Evolutionary conservation across 495 filamentous ascomycete species (phyloP).

Genomic region (Geopyxis carbonaria): DNA sequence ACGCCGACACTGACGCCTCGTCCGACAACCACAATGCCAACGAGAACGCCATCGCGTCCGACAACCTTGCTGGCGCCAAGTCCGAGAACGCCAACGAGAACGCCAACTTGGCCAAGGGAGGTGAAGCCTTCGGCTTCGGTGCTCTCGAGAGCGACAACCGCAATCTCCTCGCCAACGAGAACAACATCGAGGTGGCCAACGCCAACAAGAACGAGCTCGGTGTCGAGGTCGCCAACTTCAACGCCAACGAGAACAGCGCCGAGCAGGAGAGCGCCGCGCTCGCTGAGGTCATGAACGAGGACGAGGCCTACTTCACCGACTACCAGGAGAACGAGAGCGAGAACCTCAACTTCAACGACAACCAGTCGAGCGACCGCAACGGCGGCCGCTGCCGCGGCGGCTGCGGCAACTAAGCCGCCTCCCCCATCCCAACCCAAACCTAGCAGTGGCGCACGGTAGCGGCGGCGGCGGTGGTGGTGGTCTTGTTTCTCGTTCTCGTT

Average conservation of each 20-base stretch:
- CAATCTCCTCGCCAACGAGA: constrained; percentile 25
- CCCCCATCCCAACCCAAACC: too few relatives aligned
- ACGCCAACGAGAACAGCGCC: constrained; percentile 25
- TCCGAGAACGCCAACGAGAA: constrained; percentile 27
- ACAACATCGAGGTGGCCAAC: constrained; percentile 27
- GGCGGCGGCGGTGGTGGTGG: too few relatives aligned
- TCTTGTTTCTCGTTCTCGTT: too few relatives aligned
- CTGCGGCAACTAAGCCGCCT: neutral
- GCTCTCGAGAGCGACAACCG: constrained; percentile 23
- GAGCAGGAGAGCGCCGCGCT: constrained; percentile 25
- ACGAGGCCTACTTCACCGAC: constrained; percentile 24
- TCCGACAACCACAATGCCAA: constrained; percentile 15
- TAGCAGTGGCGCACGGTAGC: too few relatives aligned
- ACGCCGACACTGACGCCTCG: constrained; percentile 3
- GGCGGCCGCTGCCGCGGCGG: neutral
- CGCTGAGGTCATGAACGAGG: constrained; percentile 24
- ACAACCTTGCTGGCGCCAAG: constrained; percentile 25
- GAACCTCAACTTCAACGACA: constrained; percentile 23
- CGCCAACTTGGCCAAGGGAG: constrained; percentile 24
- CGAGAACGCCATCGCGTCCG: constrained; percentile 25
- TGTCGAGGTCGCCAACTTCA: constrained; percentile 27
- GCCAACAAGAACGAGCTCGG: constrained; percentile 26
- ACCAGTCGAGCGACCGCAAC: constrained; percentile 22
- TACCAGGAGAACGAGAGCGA: constrained; percentile 20
- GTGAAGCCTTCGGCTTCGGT: constrained; percentile 25